Percentiles rank a stretch among this genome's conserved stretches.
Evolutionary conservation across 1,284 basidiomycete species (phyloP).

Genomic region (Leccinum fuscescens): DNA sequence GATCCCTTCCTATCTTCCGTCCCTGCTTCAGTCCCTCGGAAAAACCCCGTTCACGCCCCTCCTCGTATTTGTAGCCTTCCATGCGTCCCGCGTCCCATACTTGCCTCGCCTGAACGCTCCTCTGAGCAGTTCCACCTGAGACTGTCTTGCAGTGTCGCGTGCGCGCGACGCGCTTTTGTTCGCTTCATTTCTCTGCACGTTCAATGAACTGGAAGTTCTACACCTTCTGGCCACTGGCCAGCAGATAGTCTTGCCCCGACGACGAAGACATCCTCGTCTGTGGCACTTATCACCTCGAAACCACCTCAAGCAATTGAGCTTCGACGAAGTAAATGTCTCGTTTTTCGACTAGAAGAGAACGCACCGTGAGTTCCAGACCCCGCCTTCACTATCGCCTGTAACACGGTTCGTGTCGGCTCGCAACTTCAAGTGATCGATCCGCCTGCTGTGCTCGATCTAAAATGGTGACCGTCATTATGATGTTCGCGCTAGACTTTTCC

Average conservation of each 20-base stretch:
- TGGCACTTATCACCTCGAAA: constrained; percentile 80
- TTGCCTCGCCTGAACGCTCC: constrained; percentile 48
- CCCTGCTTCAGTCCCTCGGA: constrained; percentile 45
- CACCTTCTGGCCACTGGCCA: constrained; percentile 60
- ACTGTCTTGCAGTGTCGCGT: constrained; percentile 45
- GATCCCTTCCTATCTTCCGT: constrained; percentile 41
- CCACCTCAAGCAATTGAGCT: constrained; percentile 32
- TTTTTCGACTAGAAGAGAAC: constrained; percentile 41
- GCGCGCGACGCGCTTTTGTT: constrained; percentile 48
- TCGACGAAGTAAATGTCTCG: constrained; percentile 59
- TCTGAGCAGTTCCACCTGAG: constrained; percentile 41
- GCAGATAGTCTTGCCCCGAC: constrained; percentile 90
- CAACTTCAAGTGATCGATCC: constrained; percentile 70
- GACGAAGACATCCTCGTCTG: constrained; percentile 70
- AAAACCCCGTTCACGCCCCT: constrained; percentile 42
- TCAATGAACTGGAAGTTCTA: constrained; percentile 44
- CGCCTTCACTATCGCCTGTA: not conserved
- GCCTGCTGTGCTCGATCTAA: constrained; percentile 88
- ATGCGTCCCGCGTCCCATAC: constrained; percentile 42
- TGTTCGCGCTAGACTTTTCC: not conserved
- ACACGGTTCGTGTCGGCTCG: constrained; percentile 41
- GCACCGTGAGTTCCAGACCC: constrained; percentile 11
- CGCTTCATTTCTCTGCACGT: constrained; percentile 43
- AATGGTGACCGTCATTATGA: constrained; percentile 60
- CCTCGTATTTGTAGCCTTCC: constrained; percentile 43